Conservation (phyloP, 441 rosid species). For the Melastoma candidum region DNA sequence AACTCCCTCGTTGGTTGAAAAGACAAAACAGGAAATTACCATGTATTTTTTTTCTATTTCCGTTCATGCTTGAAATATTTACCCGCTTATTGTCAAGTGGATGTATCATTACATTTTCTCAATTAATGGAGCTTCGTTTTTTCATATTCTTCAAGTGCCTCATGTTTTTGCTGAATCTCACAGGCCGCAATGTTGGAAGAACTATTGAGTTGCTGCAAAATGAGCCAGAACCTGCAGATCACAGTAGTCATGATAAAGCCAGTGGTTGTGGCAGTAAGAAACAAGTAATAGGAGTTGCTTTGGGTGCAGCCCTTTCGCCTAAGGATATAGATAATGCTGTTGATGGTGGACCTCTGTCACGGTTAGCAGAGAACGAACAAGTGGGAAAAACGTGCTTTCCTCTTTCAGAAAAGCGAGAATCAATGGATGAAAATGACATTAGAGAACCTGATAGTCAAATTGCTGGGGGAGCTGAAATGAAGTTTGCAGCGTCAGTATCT, state of each 20-base stretch:
- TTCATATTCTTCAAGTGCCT: not conserved
- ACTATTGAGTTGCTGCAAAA: slow-evolving; percentile 16
- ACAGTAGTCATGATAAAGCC: slow-evolving; percentile 14
- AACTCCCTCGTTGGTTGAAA: too few species aligned
- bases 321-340: slow-evolving; percentile 17
- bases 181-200: slow-evolving; percentile 20
- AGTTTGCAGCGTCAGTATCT: slow-evolving; percentile 22
- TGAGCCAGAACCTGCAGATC: slow-evolving; percentile 14
- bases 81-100: too few species aligned
- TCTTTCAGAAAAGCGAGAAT: slow-evolving; percentile 33
- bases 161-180: too few species aligned
- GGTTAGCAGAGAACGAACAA: slow-evolving; percentile 14
- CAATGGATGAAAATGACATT: slow-evolving; percentile 50
- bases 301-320: slow-evolving; percentile 15
- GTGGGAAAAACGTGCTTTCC: slow-evolving; percentile 8
- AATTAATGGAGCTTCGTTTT: not conserved
- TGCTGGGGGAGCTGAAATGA: slow-evolving; percentile 15
- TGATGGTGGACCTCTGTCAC: slow-evolving; percentile 14
- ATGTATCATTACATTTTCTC: too few species aligned
- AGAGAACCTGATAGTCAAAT: slow-evolving; percentile 20
- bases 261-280: slow-evolving; percentile 18
- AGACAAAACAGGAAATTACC: too few species aligned
- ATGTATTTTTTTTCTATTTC: not conserved
- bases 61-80: too few species aligned
- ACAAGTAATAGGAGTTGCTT: slow-evolving; percentile 21